Conservation (phyloP, 164 flowering plant genomes). For the Vitis rotundifolia region DNA sequence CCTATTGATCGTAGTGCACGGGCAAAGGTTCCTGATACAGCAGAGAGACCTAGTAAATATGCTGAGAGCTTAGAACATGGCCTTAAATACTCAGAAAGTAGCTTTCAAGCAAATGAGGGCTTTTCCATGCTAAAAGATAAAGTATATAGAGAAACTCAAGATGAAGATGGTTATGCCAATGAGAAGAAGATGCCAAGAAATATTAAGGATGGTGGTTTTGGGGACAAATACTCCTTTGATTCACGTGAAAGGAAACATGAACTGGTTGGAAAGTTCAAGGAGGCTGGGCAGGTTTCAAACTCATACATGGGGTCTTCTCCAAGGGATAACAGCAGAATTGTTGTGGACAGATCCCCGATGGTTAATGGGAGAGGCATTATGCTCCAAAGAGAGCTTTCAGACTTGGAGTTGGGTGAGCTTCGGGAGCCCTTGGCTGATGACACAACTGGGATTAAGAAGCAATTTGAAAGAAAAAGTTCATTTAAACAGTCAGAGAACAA, state of each 20-base stretch:
- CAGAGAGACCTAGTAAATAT: conserved; percentile 41
- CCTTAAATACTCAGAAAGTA: conserved; percentile 38
- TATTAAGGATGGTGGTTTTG: conserved; percentile 36
- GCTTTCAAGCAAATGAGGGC: conserved; percentile 27
- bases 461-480: conserved; percentile 63
- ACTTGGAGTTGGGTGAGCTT: conserved; percentile 93
- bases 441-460: conserved; percentile 38
- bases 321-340: conserved; percentile 31
- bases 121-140: conserved; percentile 39
- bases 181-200: conserved; percentile 42
- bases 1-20: conserved; percentile 30
- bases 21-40: conserved; percentile 32
- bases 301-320: conserved; percentile 29
- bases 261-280: conserved; percentile 37
- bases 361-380: conserved; percentile 41
- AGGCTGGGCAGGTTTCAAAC: conserved; percentile 29
- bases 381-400: conserved; percentile 81
- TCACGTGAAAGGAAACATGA: conserved; percentile 46
- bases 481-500: conserved; percentile 53
- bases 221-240: conserved; percentile 37
- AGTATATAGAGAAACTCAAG: conserved; percentile 33
- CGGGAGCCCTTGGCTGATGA: conserved; percentile 72
- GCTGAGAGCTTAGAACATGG: conserved; percentile 34
- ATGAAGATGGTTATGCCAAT: conserved; percentile 34
- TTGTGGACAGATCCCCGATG: conserved; percentile 29